These are phyloP conservation scores for Penicillium pancosmium DNA, from an alignment of 495 filamentous ascomycete species.

Conservation along the genomic window DNA sequence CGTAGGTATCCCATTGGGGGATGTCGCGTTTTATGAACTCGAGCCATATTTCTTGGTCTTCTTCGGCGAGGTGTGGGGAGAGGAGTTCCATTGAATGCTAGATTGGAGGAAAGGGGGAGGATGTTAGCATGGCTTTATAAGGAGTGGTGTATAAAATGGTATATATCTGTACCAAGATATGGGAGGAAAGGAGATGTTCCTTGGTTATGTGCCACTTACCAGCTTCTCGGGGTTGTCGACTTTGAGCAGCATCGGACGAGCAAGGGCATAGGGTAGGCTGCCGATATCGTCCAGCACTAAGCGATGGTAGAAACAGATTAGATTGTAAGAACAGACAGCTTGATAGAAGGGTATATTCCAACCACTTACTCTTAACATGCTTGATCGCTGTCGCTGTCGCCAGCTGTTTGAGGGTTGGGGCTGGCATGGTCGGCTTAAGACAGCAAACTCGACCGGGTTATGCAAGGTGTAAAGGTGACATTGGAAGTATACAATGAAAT, in stretches of 20 bases:
- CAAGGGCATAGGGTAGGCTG: slow-evolving; percentile 62
- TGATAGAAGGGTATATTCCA: neutral
- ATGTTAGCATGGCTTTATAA: too few relatives aligned
- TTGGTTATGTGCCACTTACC: slow-evolving; percentile 36
- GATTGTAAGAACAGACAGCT: neutral
- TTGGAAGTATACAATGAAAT: slow-evolving; percentile 13
- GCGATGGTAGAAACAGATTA: neutral
- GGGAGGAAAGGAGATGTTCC: slow-evolving; percentile 3
- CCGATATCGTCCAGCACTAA: slow-evolving; percentile 64
- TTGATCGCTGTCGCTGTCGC: slow-evolving; percentile 48
- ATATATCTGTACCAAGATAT: slow-evolving; percentile 5
- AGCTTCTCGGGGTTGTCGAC: slow-evolving; percentile 69
- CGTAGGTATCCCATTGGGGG: slow-evolving; percentile 58
- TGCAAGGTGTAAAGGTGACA: slow-evolving; percentile 21
- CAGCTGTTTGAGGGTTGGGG: slow-evolving; percentile 44
- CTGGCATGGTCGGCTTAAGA: slow-evolving; percentile 40
- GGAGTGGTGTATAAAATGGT: neutral
- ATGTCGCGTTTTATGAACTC: slow-evolving; percentile 71
- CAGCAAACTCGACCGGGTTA: slow-evolving; percentile 11
- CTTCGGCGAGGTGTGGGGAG: slow-evolving; percentile 65
- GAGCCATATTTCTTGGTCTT: slow-evolving; percentile 66
- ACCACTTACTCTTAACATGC: slow-evolving; percentile 45
- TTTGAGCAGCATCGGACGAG: slow-evolving; percentile 61
- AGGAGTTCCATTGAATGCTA: slow-evolving; percentile 61
- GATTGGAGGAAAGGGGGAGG: neutral